Evolutionary conservation across 805 yeast genomes (phyloP).

Genomic region (Kuraishia capsulata): DNA sequence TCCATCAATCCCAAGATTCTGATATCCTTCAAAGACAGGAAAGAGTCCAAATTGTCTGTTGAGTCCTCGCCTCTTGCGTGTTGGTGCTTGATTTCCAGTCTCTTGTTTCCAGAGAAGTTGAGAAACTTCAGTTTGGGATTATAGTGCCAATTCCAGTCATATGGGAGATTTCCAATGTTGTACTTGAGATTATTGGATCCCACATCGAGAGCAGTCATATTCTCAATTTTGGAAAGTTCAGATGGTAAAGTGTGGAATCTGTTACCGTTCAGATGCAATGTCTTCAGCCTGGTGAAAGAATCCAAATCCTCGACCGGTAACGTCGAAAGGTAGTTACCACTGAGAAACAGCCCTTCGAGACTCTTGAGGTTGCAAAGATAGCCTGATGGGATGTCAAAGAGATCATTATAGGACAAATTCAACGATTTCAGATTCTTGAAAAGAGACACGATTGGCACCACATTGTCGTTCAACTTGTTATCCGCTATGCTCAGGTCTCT

Average conservation of each 20-base stretch:
- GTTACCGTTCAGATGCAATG: constrained; percentile 72
- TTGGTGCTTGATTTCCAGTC: constrained; percentile 78
- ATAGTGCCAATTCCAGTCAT: constrained; percentile 97
- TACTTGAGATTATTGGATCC: constrained; percentile 87
- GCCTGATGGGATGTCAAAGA: constrained; percentile 77
- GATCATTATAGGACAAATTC: constrained; percentile 77
- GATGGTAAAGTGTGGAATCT: constrained; percentile 82
- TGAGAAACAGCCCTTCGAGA: constrained; percentile 59
- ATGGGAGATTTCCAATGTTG: constrained; percentile 88
- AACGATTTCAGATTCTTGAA: constrained; percentile 50
- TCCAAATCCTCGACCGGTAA: constrained; percentile 85
- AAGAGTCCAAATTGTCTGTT: constrained; percentile 45
- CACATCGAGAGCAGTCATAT: constrained; percentile 70
- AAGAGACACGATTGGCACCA: constrained; percentile 57
- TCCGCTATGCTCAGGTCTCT: constrained; percentile 63
- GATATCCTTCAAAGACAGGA: constrained; percentile 52
- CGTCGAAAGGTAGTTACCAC: constrained; percentile 75
- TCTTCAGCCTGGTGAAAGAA: constrained; percentile 42
- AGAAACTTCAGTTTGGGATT: constrained; percentile 68
- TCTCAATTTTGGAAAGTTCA: constrained; percentile 62
- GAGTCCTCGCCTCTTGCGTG: constrained; percentile 29
- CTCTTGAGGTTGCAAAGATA: constrained; percentile 45
- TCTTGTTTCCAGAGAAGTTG: constrained; percentile 86
- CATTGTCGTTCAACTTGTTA: constrained; percentile 72
- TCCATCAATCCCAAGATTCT: constrained; percentile 84